Conservation (phyloP, 2,329 filamentous ascomycete species). For the Colletotrichum gloeosporioides region DNA sequence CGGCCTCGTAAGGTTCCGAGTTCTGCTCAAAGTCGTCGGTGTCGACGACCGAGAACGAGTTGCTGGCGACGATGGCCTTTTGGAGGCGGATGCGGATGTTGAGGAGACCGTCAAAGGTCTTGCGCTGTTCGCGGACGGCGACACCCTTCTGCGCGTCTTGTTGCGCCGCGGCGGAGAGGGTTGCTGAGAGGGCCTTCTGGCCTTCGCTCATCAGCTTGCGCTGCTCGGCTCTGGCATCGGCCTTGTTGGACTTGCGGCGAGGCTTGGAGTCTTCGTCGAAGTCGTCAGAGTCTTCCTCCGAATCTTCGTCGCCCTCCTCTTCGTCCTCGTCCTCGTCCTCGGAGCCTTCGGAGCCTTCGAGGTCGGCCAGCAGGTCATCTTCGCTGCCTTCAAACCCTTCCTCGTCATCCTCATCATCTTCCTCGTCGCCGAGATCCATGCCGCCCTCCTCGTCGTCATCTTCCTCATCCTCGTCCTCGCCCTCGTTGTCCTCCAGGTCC, state of each 20-base stretch:
- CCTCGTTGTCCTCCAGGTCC: slow-evolving; percentile 36
- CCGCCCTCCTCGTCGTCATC: slow-evolving; percentile 42
- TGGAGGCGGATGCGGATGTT: slow-evolving; percentile 93
- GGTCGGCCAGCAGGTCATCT: slow-evolving; percentile 27
- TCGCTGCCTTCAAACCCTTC: slow-evolving; percentile 32
- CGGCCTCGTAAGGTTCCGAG: slow-evolving; percentile 69
- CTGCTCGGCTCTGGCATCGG: slow-evolving; percentile 59
- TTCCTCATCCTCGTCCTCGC: slow-evolving; percentile 44
- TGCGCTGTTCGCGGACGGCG: slow-evolving; percentile 85
- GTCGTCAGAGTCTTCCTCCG: slow-evolving; percentile 35
- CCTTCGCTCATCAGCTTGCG: slow-evolving; percentile 72
- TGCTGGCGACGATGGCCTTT: slow-evolving; percentile 84
- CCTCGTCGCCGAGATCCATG: slow-evolving; percentile 34
- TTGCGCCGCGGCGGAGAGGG: slow-evolving; percentile 67
- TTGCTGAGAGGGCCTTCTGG: slow-evolving; percentile 69
- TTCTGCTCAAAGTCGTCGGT: slow-evolving; percentile 42
- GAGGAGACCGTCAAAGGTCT: slow-evolving; percentile 85
- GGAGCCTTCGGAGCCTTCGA: slow-evolving; percentile 17
- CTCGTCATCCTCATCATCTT: slow-evolving; percentile 38
- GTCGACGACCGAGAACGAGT: slow-evolving; percentile 66
- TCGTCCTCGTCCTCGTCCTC: slow-evolving; percentile 38
- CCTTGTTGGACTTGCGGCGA: background rate
- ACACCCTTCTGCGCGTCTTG: slow-evolving; percentile 84
- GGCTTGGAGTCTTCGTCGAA: slow-evolving; percentile 29
- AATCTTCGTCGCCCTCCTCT: slow-evolving; percentile 32